Base-by-base conservation (phyloP, 192 early-diverging fungal genomes). In the Linnemannia zychae region DNA sequence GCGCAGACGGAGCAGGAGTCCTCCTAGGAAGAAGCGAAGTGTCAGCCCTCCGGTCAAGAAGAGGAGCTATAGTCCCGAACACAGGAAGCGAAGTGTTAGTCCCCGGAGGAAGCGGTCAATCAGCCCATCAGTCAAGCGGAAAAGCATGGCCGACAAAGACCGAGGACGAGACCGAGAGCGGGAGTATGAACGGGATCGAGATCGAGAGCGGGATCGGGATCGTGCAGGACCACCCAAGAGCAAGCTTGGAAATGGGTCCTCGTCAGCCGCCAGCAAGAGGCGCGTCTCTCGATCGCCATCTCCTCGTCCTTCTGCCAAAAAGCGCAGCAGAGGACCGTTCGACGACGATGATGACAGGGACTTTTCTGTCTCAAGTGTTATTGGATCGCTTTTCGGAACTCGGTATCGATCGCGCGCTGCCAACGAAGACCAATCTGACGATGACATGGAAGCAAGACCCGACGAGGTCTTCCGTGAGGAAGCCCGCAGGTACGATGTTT, bases 381-480 rank as follows among this genome's bases (percentile, higher is more conserved):
- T 85, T 60, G 83, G 74, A 16, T 13, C 57, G 20, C 60, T 79
- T 20, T 85, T 78, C 60, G 77, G 78, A 16, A 79, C 77, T 7
- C 72, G 83, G 6, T 79, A 79, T 47, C 77, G 77, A 12, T 37
- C 76, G 9, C 36, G 57, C 15, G 83, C 37, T 2, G 74, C 46
- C 28, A 74, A 79, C 48, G 83, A 85, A 44, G 83, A 85, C 67
- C 73, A 78, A 16, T 84, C 82, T 17, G 83, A 81, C 34, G 79
- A 85, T 57, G 79, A 85, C 48, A 85, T 85, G 83, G 83, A 85
- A 50, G 83, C 83, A 1, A 38, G 76, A 16, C 72, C 83, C 12
- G 76, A 74, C n/a, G 83, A 85, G 38, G 77, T 85, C 28, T 85
- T 85, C 69, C 83, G 83, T 0, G 83, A 85, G 65, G 83, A 85